Evolutionary conservation across 2,329 filamentous ascomycete species (phyloP).

Genomic region (Helotiales sp.): DNA sequence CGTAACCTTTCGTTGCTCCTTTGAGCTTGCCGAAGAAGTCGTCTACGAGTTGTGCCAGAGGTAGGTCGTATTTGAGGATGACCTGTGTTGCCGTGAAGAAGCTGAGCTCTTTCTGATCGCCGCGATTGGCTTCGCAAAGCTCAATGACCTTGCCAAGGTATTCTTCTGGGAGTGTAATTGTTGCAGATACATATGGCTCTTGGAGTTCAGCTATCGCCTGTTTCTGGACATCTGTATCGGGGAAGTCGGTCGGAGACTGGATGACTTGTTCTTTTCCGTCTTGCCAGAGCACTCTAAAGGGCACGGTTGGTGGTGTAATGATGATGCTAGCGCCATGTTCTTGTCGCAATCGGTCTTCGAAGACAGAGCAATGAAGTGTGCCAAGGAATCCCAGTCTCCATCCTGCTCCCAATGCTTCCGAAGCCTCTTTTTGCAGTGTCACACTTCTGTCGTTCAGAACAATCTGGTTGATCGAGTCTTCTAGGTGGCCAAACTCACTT

Average conservation of each 20-base stretch:
- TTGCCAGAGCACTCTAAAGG: conserved; percentile 79
- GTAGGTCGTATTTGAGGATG: conserved; percentile 89
- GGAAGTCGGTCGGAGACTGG: conserved; percentile 85
- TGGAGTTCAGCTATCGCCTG: conserved; percentile 59
- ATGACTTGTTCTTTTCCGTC: conserved; percentile 78
- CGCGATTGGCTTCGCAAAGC: conserved; percentile 86
- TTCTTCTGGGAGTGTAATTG: conserved; percentile 88
- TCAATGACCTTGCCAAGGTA: conserved; percentile 95
- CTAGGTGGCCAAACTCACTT: conserved; percentile 78
- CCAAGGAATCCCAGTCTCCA: conserved; percentile 94
- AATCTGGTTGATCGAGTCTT: conserved; percentile 92
- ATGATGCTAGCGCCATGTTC: conserved; percentile 95
- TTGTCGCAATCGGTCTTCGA: conserved; percentile 90
- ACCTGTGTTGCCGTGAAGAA: conserved; percentile 93
- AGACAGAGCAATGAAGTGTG: conserved; percentile 98
- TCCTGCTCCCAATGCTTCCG: conserved; percentile 87
- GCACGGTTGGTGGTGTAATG: conserved; percentile 93
- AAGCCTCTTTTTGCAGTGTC: conserved; percentile 90
- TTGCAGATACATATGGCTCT: conserved; percentile 77
- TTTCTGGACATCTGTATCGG: conserved; percentile 59
- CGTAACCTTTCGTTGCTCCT: conserved; percentile 90
- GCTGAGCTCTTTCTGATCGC: conserved; percentile 81
- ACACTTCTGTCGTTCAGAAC: conserved; percentile 94
- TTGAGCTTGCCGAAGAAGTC: conserved; percentile 98
- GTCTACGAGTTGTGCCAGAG: conserved; percentile 86